Percentiles rank a stretch among this genome's conserved stretches.
These are phyloP conservation scores for Dactylellina sp. DNA, from an alignment of 2,329 filamentous ascomycete species.

Conservation along the genomic window DNA sequence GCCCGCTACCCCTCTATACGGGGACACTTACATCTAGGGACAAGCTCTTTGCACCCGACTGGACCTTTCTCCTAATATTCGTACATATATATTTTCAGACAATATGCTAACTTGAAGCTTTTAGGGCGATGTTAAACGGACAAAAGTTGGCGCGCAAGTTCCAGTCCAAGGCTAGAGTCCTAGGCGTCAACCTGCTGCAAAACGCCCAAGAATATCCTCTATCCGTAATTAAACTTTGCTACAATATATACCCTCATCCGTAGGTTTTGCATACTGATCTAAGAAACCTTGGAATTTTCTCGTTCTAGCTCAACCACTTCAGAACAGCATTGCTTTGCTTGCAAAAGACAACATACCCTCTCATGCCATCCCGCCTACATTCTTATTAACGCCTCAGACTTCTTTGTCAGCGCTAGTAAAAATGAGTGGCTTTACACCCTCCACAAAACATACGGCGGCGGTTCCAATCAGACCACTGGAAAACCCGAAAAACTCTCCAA, in stretches of 20 bases:
- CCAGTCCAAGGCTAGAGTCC: constrained; percentile 53
- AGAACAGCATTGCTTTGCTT: background rate
- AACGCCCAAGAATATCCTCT: constrained; percentile 28
- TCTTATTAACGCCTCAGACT: constrained; percentile 27
- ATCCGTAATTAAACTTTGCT: constrained; percentile 37
- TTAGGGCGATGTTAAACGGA: constrained; percentile 52
- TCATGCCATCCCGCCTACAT: constrained; percentile 30
- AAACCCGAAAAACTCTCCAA: background rate
- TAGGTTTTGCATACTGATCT: constrained; percentile 17
- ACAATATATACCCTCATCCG: background rate
- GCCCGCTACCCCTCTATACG: constrained; percentile 12
- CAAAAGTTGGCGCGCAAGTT: constrained; percentile 51
- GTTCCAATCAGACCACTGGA: constrained; percentile 17
- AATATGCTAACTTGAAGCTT: constrained; percentile 7
- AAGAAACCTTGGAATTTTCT: background rate
- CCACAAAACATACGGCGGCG: constrained; percentile 19
- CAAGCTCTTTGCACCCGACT: constrained; percentile 33
- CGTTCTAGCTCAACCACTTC: constrained; percentile 30
- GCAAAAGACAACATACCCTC: constrained; percentile 7
- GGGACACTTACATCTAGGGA: constrained; percentile 56
- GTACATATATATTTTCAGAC: background rate
- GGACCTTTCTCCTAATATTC: constrained; percentile 2
- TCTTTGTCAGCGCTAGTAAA: background rate
- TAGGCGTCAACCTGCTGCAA: constrained; percentile 21
- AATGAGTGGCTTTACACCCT: constrained; percentile 1